A percentile compares a stretch with the other conserved stretches of the same genome.
phyloP scores from a whole-genome alignment of 768 basidiomycete species.

The Amanita rubescens region DNA sequence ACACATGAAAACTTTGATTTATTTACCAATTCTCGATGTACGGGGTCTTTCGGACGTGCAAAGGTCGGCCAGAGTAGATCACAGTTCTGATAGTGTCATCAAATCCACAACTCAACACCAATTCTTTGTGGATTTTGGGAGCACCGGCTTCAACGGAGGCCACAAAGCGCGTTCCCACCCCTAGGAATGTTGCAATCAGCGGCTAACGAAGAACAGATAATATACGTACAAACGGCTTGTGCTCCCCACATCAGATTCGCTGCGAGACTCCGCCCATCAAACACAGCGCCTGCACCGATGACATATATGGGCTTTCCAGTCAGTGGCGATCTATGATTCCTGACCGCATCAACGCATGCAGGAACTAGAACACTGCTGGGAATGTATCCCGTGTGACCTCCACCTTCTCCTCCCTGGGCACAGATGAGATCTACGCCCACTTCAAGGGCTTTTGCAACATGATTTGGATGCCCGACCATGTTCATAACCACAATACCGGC shows the following conservation, averaged over 20 bases:
- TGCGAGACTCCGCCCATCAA: conserved; percentile 80
- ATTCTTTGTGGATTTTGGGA: conserved; percentile 79
- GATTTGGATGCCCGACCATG: conserved; percentile 95
- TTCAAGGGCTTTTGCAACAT: conserved; percentile 72
- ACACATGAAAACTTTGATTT: conserved; percentile 4
- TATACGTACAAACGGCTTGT: conserved; percentile 70
- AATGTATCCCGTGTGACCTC: conserved; percentile 81
- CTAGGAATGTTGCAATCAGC: conserved; percentile 17
- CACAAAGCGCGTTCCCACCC: conserved; percentile 87
- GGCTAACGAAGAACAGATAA: not conserved
- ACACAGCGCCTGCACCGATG: conserved; percentile 87
- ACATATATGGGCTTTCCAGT: conserved; percentile 83
- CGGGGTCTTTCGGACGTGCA: conserved; percentile 77
- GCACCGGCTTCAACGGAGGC: conserved; percentile 76
- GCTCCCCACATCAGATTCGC: conserved; percentile 89
- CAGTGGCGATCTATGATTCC: conserved; percentile 68
- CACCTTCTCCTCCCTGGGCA: conserved; percentile 90
- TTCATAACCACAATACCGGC: conserved; percentile 89
- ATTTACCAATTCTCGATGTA: conserved; percentile 80
- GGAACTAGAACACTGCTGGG: conserved; percentile 85
- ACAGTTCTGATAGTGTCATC: conserved; percentile 81
- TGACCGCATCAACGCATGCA: conserved; percentile 80
- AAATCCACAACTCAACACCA: conserved; percentile 58
- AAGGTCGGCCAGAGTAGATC: conserved; percentile 85
- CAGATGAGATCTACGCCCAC: conserved; percentile 90